A percentile compares a stretch with the other conserved stretches of the same genome.
These are phyloP conservation scores for Botryobasidium botryosum DNA, from an alignment of 768 basidiomycete species.

Conservation along the genomic window DNA sequence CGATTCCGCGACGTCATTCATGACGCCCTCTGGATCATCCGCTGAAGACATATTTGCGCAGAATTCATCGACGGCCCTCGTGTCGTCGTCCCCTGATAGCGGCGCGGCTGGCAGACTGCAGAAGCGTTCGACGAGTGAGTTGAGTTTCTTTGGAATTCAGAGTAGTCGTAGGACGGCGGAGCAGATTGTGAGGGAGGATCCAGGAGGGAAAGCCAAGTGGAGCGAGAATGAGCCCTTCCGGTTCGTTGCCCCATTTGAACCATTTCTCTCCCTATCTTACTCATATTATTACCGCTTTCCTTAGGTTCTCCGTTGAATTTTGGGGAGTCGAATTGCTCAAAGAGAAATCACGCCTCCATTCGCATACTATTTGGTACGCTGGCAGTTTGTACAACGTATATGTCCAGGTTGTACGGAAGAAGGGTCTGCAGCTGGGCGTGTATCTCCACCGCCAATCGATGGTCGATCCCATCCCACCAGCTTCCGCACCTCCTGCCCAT, in stretches of 20 bases:
- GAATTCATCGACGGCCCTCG: no score
- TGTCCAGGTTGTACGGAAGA: constrained; percentile 75
- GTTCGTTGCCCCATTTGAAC: constrained; percentile 16
- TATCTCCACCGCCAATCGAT: constrained; percentile 78
- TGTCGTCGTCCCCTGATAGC: no score
- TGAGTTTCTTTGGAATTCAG: constrained; percentile 20
- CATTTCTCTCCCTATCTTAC: not conserved
- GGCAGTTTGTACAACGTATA: constrained; percentile 82
- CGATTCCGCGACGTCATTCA: no score
- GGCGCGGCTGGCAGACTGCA: no score
- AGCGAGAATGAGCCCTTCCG: constrained; percentile 40
- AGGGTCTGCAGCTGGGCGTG: constrained; percentile 62
- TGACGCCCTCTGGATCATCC: no score
- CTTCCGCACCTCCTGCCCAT: constrained; percentile 33
- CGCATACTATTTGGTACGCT: constrained; percentile 78
- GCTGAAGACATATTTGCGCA: no score
- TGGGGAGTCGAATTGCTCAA: constrained; percentile 69
- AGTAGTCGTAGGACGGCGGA: constrained; percentile 12
- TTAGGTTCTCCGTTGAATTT: constrained; percentile 59
- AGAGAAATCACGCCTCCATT: constrained; percentile 72
- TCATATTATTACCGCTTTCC: constrained; percentile 8
- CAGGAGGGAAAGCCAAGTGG: constrained; percentile 13
- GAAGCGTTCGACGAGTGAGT: constrained; percentile 18
- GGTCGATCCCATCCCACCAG: constrained; percentile 57
- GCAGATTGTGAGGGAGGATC: constrained; percentile 4